Conservation (phyloP, 441 rosid genomes). For the Corymbia citriodora region DNA sequence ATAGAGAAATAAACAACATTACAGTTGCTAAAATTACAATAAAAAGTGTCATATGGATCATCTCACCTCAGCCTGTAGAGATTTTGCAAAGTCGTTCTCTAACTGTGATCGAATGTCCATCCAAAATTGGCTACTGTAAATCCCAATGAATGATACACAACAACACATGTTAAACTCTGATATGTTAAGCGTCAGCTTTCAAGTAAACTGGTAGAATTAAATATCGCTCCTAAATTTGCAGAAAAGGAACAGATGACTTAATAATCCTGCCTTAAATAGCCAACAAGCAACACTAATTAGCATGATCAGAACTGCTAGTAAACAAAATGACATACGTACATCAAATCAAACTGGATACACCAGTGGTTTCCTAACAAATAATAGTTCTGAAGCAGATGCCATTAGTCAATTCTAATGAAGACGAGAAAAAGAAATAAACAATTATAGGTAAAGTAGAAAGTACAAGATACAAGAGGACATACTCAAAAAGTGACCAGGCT, state of each 20-base stretch:
- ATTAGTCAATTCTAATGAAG: background rate
- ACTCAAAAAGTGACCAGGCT: background rate
- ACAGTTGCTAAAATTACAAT: background rate
- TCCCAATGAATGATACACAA: background rate
- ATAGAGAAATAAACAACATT: background rate
- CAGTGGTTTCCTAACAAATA: background rate
- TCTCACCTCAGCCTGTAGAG: conserved; percentile 12
- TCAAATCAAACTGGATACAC: background rate
- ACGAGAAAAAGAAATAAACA: background rate
- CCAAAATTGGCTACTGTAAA: conserved; percentile 83
- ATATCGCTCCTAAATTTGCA: background rate
- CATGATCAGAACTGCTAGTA: background rate
- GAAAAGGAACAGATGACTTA: background rate
- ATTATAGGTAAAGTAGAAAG: background rate
- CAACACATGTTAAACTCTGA: background rate
- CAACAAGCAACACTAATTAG: background rate
- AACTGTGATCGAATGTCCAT: conserved; percentile 60
- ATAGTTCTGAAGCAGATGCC: background rate
- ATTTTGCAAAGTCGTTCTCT: conserved; percentile 78
- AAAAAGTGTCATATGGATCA: background rate
- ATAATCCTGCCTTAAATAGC: background rate
- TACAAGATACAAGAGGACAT: background rate
- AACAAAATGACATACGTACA: background rate
- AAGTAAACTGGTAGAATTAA: background rate
- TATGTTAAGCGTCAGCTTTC: background rate